phyloP scores from a whole-genome alignment of 768 basidiomycete species.

The Trametes villosa region DNA sequence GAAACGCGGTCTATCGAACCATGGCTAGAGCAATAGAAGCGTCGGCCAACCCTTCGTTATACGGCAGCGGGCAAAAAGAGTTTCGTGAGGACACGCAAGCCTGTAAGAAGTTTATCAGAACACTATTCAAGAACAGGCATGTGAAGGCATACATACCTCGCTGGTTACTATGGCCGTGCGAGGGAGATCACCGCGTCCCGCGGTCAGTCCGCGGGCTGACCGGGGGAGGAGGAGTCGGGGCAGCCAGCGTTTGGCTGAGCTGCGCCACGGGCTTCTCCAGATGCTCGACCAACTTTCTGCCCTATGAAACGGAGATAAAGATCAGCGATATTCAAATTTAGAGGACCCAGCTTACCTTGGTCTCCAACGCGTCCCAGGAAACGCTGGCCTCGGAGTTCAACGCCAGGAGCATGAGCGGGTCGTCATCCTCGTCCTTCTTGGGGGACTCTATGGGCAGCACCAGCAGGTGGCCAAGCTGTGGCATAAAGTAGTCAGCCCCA shows the following conservation, averaged over 20 bases:
- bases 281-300: constrained; percentile 28
- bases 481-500: not conserved
- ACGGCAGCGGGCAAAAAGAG: no score
- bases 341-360: constrained; percentile 53
- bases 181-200: not conserved
- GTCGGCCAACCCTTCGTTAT: no score
- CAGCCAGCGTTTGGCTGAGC: constrained; percentile 26
- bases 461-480: constrained; percentile 70
- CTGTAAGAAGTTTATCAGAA: no score
- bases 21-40: no score
- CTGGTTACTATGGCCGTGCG: no score
- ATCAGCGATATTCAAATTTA: no score
- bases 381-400: constrained; percentile 63
- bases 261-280: constrained; percentile 31
- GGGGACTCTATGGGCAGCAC: constrained; percentile 64
- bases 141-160: no score
- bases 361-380: constrained; percentile 68
- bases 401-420: constrained; percentile 71
- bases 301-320: constrained; percentile 14
- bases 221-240: constrained; percentile 22
- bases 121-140: no score
- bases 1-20: no score
- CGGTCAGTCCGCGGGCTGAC: constrained; percentile 23
- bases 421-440: constrained; percentile 32
- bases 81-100: no score